Conservation (phyloP, 805 yeast genomes). For the Wickerhamomyces mucosus region DNA sequence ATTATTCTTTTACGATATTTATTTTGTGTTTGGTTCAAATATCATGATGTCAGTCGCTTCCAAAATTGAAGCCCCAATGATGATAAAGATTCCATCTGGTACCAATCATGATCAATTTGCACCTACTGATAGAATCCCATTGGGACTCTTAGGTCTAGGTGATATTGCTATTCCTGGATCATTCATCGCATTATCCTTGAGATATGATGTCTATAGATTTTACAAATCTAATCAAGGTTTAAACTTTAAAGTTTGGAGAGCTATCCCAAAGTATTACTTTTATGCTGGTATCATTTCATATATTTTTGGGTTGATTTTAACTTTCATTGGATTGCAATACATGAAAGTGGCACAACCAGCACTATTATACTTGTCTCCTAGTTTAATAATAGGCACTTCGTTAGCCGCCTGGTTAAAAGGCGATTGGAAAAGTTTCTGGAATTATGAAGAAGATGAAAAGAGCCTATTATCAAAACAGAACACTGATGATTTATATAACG, state of each 20-base stretch:
- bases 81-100: constrained; percentile 18
- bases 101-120: constrained; percentile 1
- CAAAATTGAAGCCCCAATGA: constrained; percentile 38
- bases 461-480: no score
- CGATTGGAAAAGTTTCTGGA: constrained; percentile 25
- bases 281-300: constrained; percentile 36
- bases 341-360: constrained; percentile 57
- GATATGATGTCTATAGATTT: constrained; percentile 40
- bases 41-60: constrained; percentile 58
- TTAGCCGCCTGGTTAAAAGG: constrained; percentile 27
- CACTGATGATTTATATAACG: background rate
- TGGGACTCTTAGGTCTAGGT: constrained; percentile 50
- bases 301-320: constrained; percentile 31
- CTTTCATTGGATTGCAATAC: constrained; percentile 30
- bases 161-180: constrained; percentile 56
- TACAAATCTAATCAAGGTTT: constrained; percentile 28
- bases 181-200: constrained; percentile 40
- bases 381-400: constrained; percentile 25
- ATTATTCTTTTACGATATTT: constrained; percentile 53
- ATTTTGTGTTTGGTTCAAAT: constrained; percentile 55
- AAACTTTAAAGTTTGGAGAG: constrained; percentile 20
- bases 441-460: constrained; percentile 13
- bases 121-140: constrained; percentile 4
- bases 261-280: constrained; percentile 34
- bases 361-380: constrained; percentile 51